Evolutionary conservation across 164 flowering plant species (phyloP), one percentile per base, ranked within the genome.

Genomic region (Kingdonia uniflora): DNA sequence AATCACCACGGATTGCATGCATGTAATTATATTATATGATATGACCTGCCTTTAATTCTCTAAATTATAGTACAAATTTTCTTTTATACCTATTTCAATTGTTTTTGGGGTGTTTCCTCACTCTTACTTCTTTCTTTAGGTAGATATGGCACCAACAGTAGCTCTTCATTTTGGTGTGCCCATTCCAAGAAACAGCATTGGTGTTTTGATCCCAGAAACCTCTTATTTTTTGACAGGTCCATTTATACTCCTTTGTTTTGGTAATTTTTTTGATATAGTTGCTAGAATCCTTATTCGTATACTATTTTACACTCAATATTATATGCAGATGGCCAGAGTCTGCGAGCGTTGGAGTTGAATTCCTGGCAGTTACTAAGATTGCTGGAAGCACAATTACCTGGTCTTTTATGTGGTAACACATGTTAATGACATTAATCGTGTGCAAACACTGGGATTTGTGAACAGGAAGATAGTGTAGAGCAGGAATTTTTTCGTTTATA

Each of bases 111-210:
- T 29, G 8, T 29, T 29, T 29, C 8, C 8, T 29, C 4, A 3
- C 35, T 29, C 33, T 57, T 54, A 29, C 60, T 61, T 12, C 61
- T 64, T 65, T 48, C 17, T 65, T 21, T 68, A 92, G 96, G 91
- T 92, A 56, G 99, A 92, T 60, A 71, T 92, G 55, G 81, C 86
- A 19, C 77, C 96, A 48, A 92, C 99, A 40, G 71, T 92, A 67
- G 89, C 99, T 70, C 78, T 88, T 67, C 84, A 85, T 17, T 79
- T 79, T 67, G 96, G 95, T 60, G 87, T 88, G 49, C 99, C 99
- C 40, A 88, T 92, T 64, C 96, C 96, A 7, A 84, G 79, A 58
- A 88, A 92, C 71, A 92, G 74, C 67, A 72, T 84, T 49, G 96
- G 99, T 48, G 67, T 83, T 41, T 51, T 86, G 56, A 72, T 88